A percentile compares a stretch with the other conserved stretches of the same genome.
These are phyloP conservation scores for Metschnikowia henanensis DNA, from an alignment of 805 yeast species.

Conservation along the genomic window DNA sequence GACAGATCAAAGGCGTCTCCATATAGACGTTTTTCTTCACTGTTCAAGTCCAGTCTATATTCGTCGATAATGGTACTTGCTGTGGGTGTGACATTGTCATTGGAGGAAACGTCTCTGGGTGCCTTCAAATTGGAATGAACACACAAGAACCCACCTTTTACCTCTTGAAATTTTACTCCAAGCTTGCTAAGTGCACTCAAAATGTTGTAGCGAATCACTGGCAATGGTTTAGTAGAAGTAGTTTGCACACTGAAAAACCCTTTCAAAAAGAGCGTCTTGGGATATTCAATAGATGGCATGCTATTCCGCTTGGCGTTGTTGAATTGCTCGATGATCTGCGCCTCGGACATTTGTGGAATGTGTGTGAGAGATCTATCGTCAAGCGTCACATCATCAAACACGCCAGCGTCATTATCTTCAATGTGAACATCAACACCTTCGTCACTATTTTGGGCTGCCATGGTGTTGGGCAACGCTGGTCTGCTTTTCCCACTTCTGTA, in stretches of 20 bases:
- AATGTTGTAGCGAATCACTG: conserved; percentile 82
- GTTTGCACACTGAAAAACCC: conserved; percentile 96
- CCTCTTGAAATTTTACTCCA: conserved; percentile 83
- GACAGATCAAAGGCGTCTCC: conserved; percentile 43
- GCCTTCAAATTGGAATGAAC: conserved; percentile 47
- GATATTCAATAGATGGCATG: conserved; percentile 94
- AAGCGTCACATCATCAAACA: conserved; percentile 58
- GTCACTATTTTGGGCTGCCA: conserved; percentile 47
- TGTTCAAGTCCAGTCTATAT: conserved; percentile 20
- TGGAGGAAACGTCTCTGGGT: conserved; percentile 34
- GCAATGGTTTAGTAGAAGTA: conserved; percentile 88
- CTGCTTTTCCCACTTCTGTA: conserved; percentile 23
- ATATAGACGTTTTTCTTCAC: conserved; percentile 34
- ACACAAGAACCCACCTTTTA: conserved; percentile 92
- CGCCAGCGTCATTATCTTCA: conserved; percentile 37
- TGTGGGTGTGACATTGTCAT: conserved; percentile 17
- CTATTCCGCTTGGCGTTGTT: conserved; percentile 64
- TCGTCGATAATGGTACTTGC: conserved; percentile 20
- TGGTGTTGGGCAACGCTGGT: conserved; percentile 47
- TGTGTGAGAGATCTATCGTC: conserved; percentile 33
- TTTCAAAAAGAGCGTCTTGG: conserved; percentile 84
- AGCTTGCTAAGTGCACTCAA: conserved; percentile 72
- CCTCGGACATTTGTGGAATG: conserved; percentile 39
- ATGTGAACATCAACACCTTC: conserved; percentile 29
- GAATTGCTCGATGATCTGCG: conserved; percentile 42